Evolutionary conservation across 177 flowering plant species (phyloP).

Genomic region (Vitis hybrid): DNA sequence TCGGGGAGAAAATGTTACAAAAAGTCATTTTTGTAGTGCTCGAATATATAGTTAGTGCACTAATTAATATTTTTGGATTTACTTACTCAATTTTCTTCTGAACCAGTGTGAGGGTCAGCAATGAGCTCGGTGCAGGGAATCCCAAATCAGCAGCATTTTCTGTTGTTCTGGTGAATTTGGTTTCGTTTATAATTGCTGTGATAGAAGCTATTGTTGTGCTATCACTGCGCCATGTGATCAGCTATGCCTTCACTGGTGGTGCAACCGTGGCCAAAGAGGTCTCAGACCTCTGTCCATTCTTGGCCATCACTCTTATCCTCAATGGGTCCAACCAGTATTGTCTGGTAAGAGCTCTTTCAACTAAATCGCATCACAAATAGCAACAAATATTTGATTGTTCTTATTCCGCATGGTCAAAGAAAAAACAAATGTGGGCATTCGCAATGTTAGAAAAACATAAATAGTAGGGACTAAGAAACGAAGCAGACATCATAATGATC

Average conservation of each 20-base stretch:
- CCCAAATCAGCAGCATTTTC: constrained; percentile 49
- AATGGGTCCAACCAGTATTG: constrained; percentile 33
- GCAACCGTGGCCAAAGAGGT: constrained; percentile 27
- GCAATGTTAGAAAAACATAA: too few relatives aligned
- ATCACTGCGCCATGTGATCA: constrained; percentile 21
- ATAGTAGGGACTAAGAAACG: too few relatives aligned
- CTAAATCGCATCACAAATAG: too few relatives aligned
- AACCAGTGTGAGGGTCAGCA: constrained; percentile 53
- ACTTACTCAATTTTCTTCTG: neutral
- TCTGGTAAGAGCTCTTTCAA: constrained; percentile 29
- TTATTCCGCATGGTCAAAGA: too few relatives aligned
- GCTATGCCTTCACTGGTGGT: constrained; percentile 36
- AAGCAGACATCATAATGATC: too few relatives aligned
- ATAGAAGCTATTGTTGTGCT: constrained; percentile 23
- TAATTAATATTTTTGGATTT: neutral
- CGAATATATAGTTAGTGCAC: too few relatives aligned
- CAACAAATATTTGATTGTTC: too few relatives aligned
- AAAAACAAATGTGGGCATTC: too few relatives aligned
- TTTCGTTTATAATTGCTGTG: constrained; percentile 30
- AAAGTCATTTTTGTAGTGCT: neutral
- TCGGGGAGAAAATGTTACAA: too few relatives aligned
- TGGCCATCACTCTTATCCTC: constrained; percentile 33
- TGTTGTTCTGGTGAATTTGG: constrained; percentile 28
- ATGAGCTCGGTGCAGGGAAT: constrained; percentile 53
- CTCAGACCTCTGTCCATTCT: constrained; percentile 29